Evolutionary conservation across 1,284 basidiomycete species (phyloP), one percentile per base, ranked within the genome.

Genomic region (Bjerkandera adusta): DNA sequence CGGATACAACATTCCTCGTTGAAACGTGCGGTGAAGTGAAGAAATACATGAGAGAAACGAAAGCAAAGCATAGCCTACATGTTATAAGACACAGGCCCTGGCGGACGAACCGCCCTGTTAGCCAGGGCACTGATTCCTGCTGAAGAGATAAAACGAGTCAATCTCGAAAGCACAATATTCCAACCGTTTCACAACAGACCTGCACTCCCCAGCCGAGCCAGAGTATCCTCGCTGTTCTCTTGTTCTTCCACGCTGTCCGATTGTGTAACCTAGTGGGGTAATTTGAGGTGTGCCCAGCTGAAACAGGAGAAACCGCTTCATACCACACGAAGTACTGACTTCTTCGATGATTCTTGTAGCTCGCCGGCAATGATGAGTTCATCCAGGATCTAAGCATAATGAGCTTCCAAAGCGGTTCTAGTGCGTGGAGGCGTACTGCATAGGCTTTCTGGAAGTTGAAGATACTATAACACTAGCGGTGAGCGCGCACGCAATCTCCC

Each of bases 401-500:
- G 25, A 24, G 41, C 13, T 20, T 36, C 26, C 16, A 37, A 47
- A 32, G 36, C n/a, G 18, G 21, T 15, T 18, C n/a, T 24, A 30
- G 18, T 15, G 27, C 18, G 36, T 16, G 22, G 29, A 36, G 6
- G 69, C 79, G 40, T 56, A 95, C 92, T 4, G 94, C 91, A 67
- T 92, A 97, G 26, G 94, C 94, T 67, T 97, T 97, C 66, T 97
- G 94, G 69, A 97, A 97, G 74, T 97, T 97, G 79, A 97, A 97
- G 62, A 97, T 97, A 49, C 90, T 93, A 59, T 38, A 32, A 30
- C 18, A 43, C 32, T 25, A 38, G 41, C 26, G 21, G n/a, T n/a
- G 25, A 33, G 34, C 29, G 37, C 56, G 36, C 32, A 43, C 25
- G 33, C 18, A 35, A 18, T 4, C 15, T 12, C 10, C 10, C 12